Percentiles rank a stretch among this genome's conserved stretches.
These are phyloP conservation scores for Blastobotrys attinorum DNA, from an alignment of 805 yeast species.

Conservation along the genomic window DNA sequence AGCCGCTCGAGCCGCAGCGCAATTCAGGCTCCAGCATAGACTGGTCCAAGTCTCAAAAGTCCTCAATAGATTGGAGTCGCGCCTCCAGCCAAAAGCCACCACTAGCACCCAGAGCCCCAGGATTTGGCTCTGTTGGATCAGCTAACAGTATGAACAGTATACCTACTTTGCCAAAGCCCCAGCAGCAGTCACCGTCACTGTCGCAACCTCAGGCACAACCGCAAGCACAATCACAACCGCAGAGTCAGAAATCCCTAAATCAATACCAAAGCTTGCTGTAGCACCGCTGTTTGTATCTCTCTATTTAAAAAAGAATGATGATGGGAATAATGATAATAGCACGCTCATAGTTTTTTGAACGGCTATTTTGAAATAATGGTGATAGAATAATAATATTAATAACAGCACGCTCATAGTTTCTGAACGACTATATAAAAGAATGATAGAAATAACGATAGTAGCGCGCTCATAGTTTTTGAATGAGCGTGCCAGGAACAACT, in stretches of 20 bases:
- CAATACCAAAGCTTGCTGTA: slow-evolving; percentile 18
- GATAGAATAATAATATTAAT: no score
- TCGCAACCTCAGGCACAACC: background rate
- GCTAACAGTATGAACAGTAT: background rate
- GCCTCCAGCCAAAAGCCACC: background rate
- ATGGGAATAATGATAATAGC: background rate
- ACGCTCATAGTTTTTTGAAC: no score
- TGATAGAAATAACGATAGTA: background rate
- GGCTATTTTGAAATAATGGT: no score
- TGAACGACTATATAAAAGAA: no score
- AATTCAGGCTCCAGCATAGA: background rate
- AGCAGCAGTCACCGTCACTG: background rate
- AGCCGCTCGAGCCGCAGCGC: background rate
- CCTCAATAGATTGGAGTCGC: no score
- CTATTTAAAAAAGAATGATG: background rate
- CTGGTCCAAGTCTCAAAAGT: background rate
- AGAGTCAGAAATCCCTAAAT: slow-evolving; percentile 10
- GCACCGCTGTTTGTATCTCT: background rate
- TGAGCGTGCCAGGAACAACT: no score
- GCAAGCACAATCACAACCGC: slow-evolving; percentile 5
- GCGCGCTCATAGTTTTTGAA: no score
- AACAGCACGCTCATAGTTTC: no score
- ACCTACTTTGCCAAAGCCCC: slow-evolving; percentile 9
- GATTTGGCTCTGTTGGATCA: background rate
- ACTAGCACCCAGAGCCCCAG: background rate